Conservation (phyloP, 2,329 filamentous ascomycete genomes). For the Phialophora expanda region DNA sequence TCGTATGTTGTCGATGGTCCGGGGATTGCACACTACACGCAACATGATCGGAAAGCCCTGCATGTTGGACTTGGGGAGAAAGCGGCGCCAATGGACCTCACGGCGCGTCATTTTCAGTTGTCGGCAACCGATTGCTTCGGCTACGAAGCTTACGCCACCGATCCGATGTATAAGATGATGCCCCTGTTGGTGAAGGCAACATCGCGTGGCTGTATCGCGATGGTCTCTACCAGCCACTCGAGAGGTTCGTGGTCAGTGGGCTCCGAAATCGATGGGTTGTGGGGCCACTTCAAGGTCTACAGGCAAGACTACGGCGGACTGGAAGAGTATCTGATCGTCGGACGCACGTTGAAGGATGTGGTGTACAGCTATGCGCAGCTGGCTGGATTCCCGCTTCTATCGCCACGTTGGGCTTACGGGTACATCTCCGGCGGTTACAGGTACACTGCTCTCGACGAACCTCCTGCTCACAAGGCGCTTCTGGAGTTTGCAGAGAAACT, state of each 20-base stretch:
- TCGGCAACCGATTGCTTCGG: slow-evolving; percentile 75
- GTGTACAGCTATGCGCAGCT: slow-evolving; percentile 70
- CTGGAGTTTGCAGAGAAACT: slow-evolving; percentile 66
- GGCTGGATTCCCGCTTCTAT: slow-evolving; percentile 69
- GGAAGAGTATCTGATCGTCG: slow-evolving; percentile 72
- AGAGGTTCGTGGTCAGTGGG: slow-evolving; percentile 70
- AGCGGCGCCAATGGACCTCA: slow-evolving; percentile 73
- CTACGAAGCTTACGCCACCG: slow-evolving; percentile 72
- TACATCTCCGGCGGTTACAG: slow-evolving; percentile 73
- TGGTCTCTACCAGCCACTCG: slow-evolving; percentile 70
- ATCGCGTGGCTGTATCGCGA: slow-evolving; percentile 66
- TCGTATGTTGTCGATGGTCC: slow-evolving; percentile 68
- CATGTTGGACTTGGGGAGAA: slow-evolving; percentile 76
- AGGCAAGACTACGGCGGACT: slow-evolving; percentile 73
- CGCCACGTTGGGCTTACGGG: slow-evolving; percentile 74
- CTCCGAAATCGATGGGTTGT: slow-evolving; percentile 75
- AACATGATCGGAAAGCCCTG: slow-evolving; percentile 66
- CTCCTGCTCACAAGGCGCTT: slow-evolving; percentile 61
- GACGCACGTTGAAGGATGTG: slow-evolving; percentile 68
- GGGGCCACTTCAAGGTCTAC: slow-evolving; percentile 76
- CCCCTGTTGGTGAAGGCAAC: slow-evolving; percentile 73
- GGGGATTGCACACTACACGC: slow-evolving; percentile 69
- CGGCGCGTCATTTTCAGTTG: slow-evolving; percentile 68
- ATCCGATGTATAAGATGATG: slow-evolving; percentile 77
- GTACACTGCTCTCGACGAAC: slow-evolving; percentile 63